Base-by-base conservation (phyloP, 176 grass and related monocot genomes). In the Aegilops longissima region DNA sequence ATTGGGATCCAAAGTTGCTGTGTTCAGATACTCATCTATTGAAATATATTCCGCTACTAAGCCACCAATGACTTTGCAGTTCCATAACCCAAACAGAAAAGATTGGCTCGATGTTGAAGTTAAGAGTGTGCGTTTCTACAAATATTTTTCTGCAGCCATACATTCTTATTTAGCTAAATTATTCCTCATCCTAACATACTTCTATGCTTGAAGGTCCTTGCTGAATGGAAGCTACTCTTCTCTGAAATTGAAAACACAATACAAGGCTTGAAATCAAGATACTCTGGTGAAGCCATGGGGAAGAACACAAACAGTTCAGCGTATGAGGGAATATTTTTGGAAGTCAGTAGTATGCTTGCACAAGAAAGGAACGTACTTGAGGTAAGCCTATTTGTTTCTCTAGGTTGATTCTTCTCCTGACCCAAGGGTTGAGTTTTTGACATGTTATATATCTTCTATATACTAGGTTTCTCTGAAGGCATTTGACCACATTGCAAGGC, bases 31-130 rank as follows among this genome's bases (percentile, higher is more conserved):
- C 86, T 95, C 90, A 38, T 84, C 93, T 61, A 80, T 94, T 71
- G 94, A 95, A 86, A 88, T 98, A 86, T 98, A 96, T 88, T 83
- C 88, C 75, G 93, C 93, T 70, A 91, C 65, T 73, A 96, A 91
- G 84, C 96, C 96, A 29, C 93, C 96, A 33, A 75, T 91, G 67
- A 73, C 86, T 76, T 84, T 98, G 92, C 82, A 96, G 81, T 91
- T 94, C 40, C 72, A 88, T 91, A 87, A 88, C 84, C 82, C 49
- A 70, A 90, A 91, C 54, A 83, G 79, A 88, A 88, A 86, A 69
- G 79, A 92, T 44, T 98, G 93, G 93, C 69, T 96, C 71, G 87
- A 91, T 61, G 76, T 73, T 40, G 96, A 96, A 93, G 51, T 87
- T 85, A 82, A 88, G 40, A 69, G 62, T 77, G 96, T 98, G 90